These are phyloP conservation scores for Apiospora hydei DNA, from an alignment of 2,329 filamentous ascomycete genomes.

Conservation along the genomic window DNA sequence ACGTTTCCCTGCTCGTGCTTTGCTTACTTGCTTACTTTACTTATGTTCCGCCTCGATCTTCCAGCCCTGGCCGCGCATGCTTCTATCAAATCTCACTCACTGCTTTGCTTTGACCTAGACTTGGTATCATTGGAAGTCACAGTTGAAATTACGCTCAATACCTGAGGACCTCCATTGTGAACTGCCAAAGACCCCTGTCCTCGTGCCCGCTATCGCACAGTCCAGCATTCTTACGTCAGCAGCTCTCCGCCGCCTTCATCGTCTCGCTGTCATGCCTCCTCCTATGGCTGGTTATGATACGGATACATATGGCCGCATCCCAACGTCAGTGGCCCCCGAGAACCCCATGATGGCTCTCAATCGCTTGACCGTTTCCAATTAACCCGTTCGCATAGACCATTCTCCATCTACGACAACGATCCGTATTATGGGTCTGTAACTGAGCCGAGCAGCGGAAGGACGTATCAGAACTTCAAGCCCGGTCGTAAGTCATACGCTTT, in stretches of 20 bases:
- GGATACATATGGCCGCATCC: background rate
- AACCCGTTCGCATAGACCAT: background rate
- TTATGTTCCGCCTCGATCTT: background rate
- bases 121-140: background rate
- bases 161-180: background rate
- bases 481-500: background rate
- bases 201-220: background rate
- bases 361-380: background rate
- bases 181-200: background rate
- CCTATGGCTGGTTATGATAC: background rate
- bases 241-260: background rate
- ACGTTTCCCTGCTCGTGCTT: background rate
- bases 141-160: background rate
- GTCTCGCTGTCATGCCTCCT: background rate
- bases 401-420: background rate
- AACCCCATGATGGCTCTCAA: too few species aligned
- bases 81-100: background rate
- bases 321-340: background rate
- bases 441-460: constrained; percentile 3
- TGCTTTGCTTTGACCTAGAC: background rate
- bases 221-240: background rate
- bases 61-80: too few species aligned
- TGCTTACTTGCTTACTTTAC: background rate
- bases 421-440: background rate
- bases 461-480: constrained; percentile 20